Conservation (phyloP, 805 yeast species). For the Suhomyces sp. region DNA sequence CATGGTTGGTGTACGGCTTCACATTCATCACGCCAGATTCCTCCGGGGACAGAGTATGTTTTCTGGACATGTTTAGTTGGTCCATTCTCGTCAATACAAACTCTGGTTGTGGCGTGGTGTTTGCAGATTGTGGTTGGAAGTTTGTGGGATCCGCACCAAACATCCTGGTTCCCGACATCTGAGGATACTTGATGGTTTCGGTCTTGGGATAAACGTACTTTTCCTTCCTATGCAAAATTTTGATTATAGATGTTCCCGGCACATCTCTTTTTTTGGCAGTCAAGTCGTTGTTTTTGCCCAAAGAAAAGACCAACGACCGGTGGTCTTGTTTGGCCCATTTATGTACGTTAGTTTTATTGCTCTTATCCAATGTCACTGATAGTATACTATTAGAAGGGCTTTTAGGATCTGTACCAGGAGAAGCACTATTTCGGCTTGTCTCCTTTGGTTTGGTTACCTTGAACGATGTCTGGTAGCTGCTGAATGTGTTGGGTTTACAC, state of each 20-base stretch:
- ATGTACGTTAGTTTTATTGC: neutral
- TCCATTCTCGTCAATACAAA: neutral
- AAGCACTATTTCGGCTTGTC: neutral
- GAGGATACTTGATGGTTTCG: conserved; percentile 3
- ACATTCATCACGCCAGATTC: conserved; percentile 3
- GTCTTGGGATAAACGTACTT: conserved; percentile 4
- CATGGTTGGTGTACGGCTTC: conserved; percentile 6
- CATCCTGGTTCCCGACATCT: conserved; percentile 4
- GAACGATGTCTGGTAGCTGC: neutral
- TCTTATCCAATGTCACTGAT: neutral
- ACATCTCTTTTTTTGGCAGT: conserved; percentile 8
- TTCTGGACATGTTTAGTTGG: neutral
- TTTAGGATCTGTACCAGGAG: neutral
- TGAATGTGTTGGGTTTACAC: neutral
- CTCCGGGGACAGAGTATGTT: neutral
- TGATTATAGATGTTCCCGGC: conserved; percentile 13
- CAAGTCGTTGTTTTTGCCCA: conserved; percentile 9
- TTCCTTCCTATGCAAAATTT: conserved; percentile 5
- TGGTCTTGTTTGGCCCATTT: conserved; percentile 6
- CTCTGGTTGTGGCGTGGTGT: neutral
- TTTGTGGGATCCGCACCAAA: neutral
- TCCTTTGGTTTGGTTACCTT: neutral
- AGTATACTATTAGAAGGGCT: neutral
- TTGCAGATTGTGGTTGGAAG: neutral
- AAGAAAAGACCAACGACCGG: conserved; percentile 8